A percentile compares a stretch with the other conserved stretches of the same genome.
Conservation (phyloP, 2,329 filamentous ascomycete genomes). For the Mycosphaerelloides madeirae region DNA sequence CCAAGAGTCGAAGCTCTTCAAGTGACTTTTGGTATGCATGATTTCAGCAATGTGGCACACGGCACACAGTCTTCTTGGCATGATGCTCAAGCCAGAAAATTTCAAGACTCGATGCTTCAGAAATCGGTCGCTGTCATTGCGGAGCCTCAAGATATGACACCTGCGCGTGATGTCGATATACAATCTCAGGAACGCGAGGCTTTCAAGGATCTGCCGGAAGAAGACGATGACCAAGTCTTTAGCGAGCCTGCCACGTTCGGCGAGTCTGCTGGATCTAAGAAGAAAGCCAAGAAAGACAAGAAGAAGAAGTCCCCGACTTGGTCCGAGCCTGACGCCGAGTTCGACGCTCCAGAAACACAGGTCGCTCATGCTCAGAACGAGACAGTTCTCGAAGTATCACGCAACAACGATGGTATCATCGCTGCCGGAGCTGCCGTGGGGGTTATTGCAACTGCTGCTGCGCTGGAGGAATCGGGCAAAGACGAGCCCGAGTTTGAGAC, state of each 20-base stretch:
- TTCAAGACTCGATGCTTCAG: conserved; percentile 14
- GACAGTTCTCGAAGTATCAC: too few relatives aligned
- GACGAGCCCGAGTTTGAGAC: not conserved
- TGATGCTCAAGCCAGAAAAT: conserved; percentile 18
- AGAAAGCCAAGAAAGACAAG: conserved; percentile 27
- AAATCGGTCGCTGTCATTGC: too few relatives aligned
- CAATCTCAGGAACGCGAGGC: too few relatives aligned
- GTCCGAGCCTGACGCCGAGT: conserved; percentile 7
- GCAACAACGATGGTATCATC: not conserved
- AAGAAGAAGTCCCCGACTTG: conserved; percentile 7
- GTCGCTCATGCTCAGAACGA: too few relatives aligned
- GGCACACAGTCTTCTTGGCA: conserved; percentile 11
- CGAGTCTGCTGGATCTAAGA: conserved; percentile 13
- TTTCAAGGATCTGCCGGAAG: too few relatives aligned
- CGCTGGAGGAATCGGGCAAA: not conserved
- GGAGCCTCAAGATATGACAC: too few relatives aligned
- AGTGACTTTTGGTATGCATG: conserved; percentile 11
- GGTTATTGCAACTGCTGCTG: not conserved
- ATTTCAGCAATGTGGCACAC: conserved; percentile 16
- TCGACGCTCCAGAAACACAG: too few relatives aligned
- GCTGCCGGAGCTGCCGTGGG: not conserved
- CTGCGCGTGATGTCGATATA: too few relatives aligned
- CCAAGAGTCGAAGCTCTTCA: not conserved
- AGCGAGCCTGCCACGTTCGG: not conserved
- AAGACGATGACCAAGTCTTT: too few relatives aligned